phyloP scores from a whole-genome alignment of 768 basidiomycete genomes.

The Pleurotus sapidus region DNA sequence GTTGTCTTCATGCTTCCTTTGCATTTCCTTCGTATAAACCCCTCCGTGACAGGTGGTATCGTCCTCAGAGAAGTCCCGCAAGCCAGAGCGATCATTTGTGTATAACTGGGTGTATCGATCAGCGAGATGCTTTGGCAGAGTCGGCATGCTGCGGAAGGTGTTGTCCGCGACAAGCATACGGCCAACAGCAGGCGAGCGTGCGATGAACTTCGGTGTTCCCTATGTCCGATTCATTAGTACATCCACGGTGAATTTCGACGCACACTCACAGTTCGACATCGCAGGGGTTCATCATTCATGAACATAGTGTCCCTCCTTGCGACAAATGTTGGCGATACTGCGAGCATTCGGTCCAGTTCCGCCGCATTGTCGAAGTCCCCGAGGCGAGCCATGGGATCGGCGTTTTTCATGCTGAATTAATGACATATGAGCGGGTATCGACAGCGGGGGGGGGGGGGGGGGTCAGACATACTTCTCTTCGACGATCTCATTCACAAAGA shows the following conservation, averaged over 20 bases:
- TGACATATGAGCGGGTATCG: not conserved
- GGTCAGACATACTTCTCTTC: not conserved
- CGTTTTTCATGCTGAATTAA: too few relatives aligned
- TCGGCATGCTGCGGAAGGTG: not conserved
- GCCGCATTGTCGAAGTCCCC: too few relatives aligned
- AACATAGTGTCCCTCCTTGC: not conserved
- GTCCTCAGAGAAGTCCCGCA: too few relatives aligned
- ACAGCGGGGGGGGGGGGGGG: too few relatives aligned
- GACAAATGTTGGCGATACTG: too few relatives aligned
- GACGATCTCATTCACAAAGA: not conserved
- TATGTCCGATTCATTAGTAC: not conserved
- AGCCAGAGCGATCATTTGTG: too few relatives aligned
- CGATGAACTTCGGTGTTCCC: conserved; percentile 3
- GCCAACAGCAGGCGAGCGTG: conserved; percentile 2
- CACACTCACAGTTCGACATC: not conserved
- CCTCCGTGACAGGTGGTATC: not conserved
- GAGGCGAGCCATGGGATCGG: too few relatives aligned
- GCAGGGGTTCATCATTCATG: not conserved
- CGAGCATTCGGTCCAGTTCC: too few relatives aligned
- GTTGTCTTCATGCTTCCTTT: not conserved
- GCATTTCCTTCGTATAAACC: not conserved
- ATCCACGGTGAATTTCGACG: too few relatives aligned
- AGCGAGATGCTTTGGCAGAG: not conserved
- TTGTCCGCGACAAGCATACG: not conserved
- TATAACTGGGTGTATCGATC: not conserved